Evolutionary conservation across 257 asterid species (phyloP), one percentile per base, ranked within the genome.

Genomic region (Solanum lycopersicoides): DNA sequence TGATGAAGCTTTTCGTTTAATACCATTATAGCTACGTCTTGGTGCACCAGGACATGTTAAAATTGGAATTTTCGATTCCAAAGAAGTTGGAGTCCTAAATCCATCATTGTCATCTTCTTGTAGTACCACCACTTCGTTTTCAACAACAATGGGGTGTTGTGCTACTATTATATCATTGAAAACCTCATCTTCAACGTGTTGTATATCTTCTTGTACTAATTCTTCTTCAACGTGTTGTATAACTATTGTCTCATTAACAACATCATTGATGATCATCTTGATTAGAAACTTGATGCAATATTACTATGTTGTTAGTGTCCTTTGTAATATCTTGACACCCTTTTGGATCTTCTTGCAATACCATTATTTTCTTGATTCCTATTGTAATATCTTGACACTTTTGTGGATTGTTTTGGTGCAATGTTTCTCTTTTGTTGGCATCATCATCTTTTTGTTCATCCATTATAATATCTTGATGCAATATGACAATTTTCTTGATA

Each of bases 71-170:
- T 47, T 88, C 4, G 86, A 83, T 37, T 84, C 89, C 83, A 76
- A 59, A 20, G 89, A 88, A 9, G 85, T 85, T 45, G 88, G 89
- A 74, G 88, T 88, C 82, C 18, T 88, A 30, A 88, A 88, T 72
- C 89, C 89, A 35, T 88, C 88, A 53, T 84, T 87, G 2, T 84
- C 86, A 71, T 84, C 87, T 34, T 88, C 86, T 37, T 37, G 39
- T 28, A 72, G 44, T 3, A 8, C 44, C 8, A 8, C 44, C 44
- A 41, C 44, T 41, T 41, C 3, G 11, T 41, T 41, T 37, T 37
- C 39, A 37, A 37, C 39, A 37, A 37, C 39, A 37, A 37, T 37
- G 39, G 39, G 39, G 39, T 37, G 39, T 37, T 7, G 39, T 37
- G 39, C 39, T 37, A 37, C 39, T 37, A 37, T 37, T 37, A 37